Conservation (phyloP, 768 basidiomycete species). For the Leucocoprinus birnbaumii region DNA sequence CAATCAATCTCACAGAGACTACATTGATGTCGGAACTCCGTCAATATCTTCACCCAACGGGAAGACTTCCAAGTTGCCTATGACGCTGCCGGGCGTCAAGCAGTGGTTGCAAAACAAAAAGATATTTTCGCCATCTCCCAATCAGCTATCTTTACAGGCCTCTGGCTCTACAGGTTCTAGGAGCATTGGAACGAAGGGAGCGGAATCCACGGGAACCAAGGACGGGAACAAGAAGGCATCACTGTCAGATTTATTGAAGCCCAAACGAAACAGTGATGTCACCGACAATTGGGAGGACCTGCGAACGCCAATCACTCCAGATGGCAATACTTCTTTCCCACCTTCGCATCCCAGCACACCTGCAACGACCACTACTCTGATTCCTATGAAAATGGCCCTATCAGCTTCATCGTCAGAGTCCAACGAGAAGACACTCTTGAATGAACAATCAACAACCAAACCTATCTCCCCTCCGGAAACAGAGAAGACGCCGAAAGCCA, state of each 20-base stretch:
- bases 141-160: slow-evolving; percentile 15
- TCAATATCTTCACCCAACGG: slow-evolving; percentile 33
- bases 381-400: slow-evolving; percentile 1
- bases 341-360: slow-evolving; percentile 9
- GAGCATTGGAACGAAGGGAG: background rate
- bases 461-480: slow-evolving; percentile 24
- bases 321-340: slow-evolving; percentile 4
- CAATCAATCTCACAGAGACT: slow-evolving; percentile 49
- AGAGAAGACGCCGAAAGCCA: slow-evolving; percentile 40
- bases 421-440: slow-evolving; percentile 11
- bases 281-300: slow-evolving; percentile 66
- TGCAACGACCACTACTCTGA: slow-evolving; percentile 4
- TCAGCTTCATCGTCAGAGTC: slow-evolving; percentile 12
- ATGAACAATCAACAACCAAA: slow-evolving; percentile 14
- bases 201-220: background rate
- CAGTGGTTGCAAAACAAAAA: slow-evolving; percentile 74
- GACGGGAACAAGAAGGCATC: slow-evolving; percentile 59
- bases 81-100: slow-evolving; percentile 73
- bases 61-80: slow-evolving; percentile 54
- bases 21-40: slow-evolving; percentile 37
- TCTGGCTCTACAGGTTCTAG: background rate
- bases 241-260: slow-evolving; percentile 61
- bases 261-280: slow-evolving; percentile 57
- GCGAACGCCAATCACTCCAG: slow-evolving; percentile 46
- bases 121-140: slow-evolving; percentile 39